Evolutionary conservation across 1,139 yeast genomes (phyloP), one percentile per base, ranked within the genome.

Genomic region (Hansenula lynferdii): DNA sequence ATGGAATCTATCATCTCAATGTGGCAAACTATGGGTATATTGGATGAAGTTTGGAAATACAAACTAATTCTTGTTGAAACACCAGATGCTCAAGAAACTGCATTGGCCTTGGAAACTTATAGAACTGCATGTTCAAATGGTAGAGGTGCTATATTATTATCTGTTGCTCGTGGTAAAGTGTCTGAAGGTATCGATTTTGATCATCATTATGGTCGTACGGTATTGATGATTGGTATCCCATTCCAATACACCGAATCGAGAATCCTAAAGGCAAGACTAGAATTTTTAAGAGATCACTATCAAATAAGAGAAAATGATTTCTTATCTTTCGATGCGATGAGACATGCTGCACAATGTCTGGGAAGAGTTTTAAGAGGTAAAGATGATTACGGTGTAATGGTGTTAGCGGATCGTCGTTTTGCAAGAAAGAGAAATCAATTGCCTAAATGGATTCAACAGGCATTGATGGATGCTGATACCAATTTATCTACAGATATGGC

Each of bases 101-200:
- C 96, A 2, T 65, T 92, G 46, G 99, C 98, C 0, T 66, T 92
- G 48, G 98, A 94, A 51, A 92, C 98, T 0, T 92, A 90, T 58
- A 72, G 98, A 53, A 85, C 90, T 29, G 99, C 99, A 0, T 92
- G 99, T 57, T 83, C 94, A 2, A 94, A 90, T 61, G 99, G 99
- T 6, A 72, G 98, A 48, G 99, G 99, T 3, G 99, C 99, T 0
- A 90, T 94, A 2, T 73, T 92, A 56, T 71, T 92, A 33, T 87
- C 97, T 28, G 99, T 92, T 47, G 99, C 99, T 23, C 90, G 99
- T 72, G 99, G 99, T 8, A 92, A 92, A 58, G 97, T 92, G 2
- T 85, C 96, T 2, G 99, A 92, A 65, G 99, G 99, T 44, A 92
- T 92, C 53, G 99, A 92, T 87, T 92, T 92, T 66, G 98, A 94